Conservation (phyloP, 2,329 filamentous ascomycete species). For the Fusarium verticillioides region DNA sequence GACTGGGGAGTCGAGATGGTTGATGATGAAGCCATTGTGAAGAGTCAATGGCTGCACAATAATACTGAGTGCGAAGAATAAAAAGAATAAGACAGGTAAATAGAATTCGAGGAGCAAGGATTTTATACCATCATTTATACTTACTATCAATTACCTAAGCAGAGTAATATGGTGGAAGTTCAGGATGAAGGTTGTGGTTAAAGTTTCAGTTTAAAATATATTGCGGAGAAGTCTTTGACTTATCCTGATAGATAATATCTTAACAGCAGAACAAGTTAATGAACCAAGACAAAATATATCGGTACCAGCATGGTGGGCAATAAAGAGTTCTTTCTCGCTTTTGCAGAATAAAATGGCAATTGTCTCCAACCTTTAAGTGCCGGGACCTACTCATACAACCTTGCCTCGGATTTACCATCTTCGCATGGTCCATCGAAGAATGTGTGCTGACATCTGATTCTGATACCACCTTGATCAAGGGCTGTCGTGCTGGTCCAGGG, state of each 20-base stretch:
- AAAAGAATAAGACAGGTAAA: neutral
- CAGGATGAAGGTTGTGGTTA: accelerated
- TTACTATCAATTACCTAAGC: neutral
- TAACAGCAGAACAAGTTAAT: no score
- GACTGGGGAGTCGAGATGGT: neutral
- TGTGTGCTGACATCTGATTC: neutral
- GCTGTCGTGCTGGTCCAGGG: neutral
- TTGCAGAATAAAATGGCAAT: neutral
- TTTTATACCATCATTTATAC: neutral
- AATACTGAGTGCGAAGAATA: no score
- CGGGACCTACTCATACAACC: no score
- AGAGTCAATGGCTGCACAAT: neutral
- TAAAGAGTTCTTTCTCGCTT: accelerated
- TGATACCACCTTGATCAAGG: no score
- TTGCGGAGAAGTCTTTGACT: neutral
- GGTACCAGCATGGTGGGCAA: neutral
- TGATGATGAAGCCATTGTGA: neutral
- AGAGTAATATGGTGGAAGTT: neutral
- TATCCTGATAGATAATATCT: accelerated
- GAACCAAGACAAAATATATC: neutral
- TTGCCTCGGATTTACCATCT: neutral
- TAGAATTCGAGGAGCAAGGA: neutral
- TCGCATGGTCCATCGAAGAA: no score
- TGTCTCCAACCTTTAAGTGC: neutral
- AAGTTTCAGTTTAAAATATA: neutral